These are phyloP conservation scores for Apostasia ramifera DNA, from an alignment of 106 monocot genomes.

Conservation along the genomic window DNA sequence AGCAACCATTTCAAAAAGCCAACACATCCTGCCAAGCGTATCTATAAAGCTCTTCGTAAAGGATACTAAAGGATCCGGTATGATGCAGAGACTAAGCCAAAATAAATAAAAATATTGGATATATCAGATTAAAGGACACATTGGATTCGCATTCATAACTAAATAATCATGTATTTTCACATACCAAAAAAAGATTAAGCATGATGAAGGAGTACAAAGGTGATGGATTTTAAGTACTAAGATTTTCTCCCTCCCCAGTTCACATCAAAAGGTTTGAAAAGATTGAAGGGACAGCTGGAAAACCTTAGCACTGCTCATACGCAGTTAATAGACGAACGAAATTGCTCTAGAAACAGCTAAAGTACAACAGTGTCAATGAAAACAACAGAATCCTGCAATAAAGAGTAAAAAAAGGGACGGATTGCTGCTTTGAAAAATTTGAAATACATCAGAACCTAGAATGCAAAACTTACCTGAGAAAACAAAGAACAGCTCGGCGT, in stretches of 20 bases:
- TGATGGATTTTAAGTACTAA: too few species aligned
- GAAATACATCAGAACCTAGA: neutral
- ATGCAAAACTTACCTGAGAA: constrained; percentile 28
- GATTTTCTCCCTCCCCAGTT: neutral
- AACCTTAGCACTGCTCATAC: neutral
- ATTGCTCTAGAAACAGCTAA: neutral
- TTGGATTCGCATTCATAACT: too few species aligned
- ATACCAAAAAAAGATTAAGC: neutral
- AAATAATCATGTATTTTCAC: neutral
- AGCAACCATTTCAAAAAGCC: too few species aligned
- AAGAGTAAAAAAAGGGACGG: neutral
- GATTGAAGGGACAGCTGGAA: neutral
- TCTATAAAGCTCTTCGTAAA: too few species aligned
- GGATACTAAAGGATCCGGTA: too few species aligned
- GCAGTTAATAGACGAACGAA: neutral
- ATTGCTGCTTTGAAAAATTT: neutral
- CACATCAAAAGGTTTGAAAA: neutral
- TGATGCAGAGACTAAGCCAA: too few species aligned
- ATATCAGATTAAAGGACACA: too few species aligned
- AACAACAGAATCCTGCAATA: neutral
- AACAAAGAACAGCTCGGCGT: constrained; percentile 43
- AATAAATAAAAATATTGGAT: too few species aligned
- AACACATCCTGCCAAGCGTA: too few species aligned
- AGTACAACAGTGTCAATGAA: neutral
- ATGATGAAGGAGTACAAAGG: neutral